Evolutionary conservation across 2,329 filamentous ascomycete genomes (phyloP), one percentile per base, ranked within the genome.

Genomic region (Trichoderma brevicompactum): DNA sequence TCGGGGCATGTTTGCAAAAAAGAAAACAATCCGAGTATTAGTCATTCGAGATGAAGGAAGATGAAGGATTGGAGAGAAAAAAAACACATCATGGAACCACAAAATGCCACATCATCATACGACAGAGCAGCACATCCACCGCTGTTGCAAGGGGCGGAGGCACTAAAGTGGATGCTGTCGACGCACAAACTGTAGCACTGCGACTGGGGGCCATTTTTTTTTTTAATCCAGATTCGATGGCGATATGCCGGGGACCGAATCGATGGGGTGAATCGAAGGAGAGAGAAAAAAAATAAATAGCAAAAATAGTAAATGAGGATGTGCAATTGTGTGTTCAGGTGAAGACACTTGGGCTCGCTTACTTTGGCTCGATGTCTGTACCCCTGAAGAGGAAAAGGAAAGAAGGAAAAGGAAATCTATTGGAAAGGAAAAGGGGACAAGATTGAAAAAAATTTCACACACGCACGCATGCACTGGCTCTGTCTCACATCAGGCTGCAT

Each of bases 401-500:
- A 38, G 36, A 38, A 38, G 7, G 36, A 10, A 38, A 38, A 8
- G 7, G 36, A 38, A 28, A 38, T 38, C 7, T 7, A 38, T 8
- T 38, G 36, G 36, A 38, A 36, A 38, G 36, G 36, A 38, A 38
- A 38, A 38, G 36, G 36, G 36, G 36, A 38, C 10, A 50, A 32
- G 32, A 44, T n/a, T 17, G 12, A n/a, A n/a, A 41, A 40, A 28
- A 49, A 32, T 32, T 28, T 38, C 36, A 40, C 44, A 34, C 34
- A 23, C 48, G 10, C 23, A 50, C 28, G 28, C 28, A 28, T 5
- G 23, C 23, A 28, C 23, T 28, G 23, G 23, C 23, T 28, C 23
- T 60, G 56, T 60, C 56, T 60, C 44, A 60, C 44, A 50, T 50
- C 44, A 50, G 38, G 48, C 34, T 49, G 34, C 40, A 53, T 10